Conservation (phyloP, 345 rosid genomes). For the Isatis tinctoria region DNA sequence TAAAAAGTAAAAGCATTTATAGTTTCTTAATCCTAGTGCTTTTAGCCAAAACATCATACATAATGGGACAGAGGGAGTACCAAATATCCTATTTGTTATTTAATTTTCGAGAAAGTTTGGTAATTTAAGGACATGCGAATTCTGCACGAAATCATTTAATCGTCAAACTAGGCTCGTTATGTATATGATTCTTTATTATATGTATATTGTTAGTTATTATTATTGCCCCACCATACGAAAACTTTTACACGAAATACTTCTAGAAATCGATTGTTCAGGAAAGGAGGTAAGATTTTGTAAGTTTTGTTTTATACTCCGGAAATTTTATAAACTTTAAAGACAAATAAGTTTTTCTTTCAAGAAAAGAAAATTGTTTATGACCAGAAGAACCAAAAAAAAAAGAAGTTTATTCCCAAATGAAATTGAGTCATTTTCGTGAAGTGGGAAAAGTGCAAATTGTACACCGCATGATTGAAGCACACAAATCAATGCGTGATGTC, state of each 20-base stretch:
- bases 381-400: background rate
- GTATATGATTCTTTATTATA: background rate
- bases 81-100: background rate
- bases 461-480: conserved; percentile 17
- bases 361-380: background rate
- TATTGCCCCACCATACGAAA: background rate
- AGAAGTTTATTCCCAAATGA: background rate
- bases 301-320: background rate
- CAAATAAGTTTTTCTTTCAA: background rate
- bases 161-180: background rate
- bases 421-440: background rate
- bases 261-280: background rate
- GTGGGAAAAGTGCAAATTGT: conserved; percentile 20
- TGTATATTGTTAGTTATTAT: background rate
- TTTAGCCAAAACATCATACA: too few relatives aligned
- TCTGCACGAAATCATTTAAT: background rate
- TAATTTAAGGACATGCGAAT: background rate
- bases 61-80: too few relatives aligned
- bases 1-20: too few relatives aligned
- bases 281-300: background rate
- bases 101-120: background rate
- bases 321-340: background rate
- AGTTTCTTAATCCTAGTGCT: too few relatives aligned
- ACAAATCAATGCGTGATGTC: conserved; percentile 21
- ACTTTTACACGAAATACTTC: background rate